Percentiles rank a stretch among this genome's conserved stretches.
These are phyloP conservation scores for Pseudocercospora fijiensis DNA, from an alignment of 2,329 filamentous ascomycete genomes.

Conservation along the genomic window DNA sequence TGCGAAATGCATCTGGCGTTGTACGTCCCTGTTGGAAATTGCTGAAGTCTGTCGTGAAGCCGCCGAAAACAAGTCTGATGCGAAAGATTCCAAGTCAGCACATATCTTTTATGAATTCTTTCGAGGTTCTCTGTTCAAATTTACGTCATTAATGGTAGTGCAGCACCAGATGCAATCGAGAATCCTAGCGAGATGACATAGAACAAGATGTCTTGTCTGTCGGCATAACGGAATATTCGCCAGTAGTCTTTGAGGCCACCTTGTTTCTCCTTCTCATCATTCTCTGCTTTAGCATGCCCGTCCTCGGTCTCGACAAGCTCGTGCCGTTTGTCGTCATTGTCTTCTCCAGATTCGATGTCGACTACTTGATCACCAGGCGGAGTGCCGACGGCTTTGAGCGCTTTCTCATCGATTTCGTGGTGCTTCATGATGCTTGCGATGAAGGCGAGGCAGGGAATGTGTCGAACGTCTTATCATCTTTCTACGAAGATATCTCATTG, in stretches of 20 bases:
- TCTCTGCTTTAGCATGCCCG: slow-evolving; percentile 3
- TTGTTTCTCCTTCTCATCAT: slow-evolving; percentile 18
- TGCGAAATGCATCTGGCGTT: slow-evolving; percentile 24
- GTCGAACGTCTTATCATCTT: background rate
- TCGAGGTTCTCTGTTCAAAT: background rate
- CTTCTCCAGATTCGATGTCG: slow-evolving; percentile 9
- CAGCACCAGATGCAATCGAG: slow-evolving; percentile 46
- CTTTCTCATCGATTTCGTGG: slow-evolving; percentile 16
- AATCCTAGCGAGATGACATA: slow-evolving; percentile 35
- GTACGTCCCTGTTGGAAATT: slow-evolving; percentile 37
- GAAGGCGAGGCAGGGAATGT: background rate
- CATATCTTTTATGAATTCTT: slow-evolving; percentile 40
- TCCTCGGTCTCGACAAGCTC: slow-evolving; percentile 10
- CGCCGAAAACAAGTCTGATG: slow-evolving; percentile 49
- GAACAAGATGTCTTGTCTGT: slow-evolving; percentile 30
- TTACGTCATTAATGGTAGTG: slow-evolving; percentile 48
- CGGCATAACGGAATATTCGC: slow-evolving; percentile 38
- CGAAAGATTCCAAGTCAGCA: slow-evolving; percentile 43
- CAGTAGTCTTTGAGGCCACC: slow-evolving; percentile 28
- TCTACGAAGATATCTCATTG: background rate
- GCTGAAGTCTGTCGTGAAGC: slow-evolving; percentile 51
- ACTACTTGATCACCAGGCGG: slow-evolving; percentile 5
- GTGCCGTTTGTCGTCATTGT: slow-evolving; percentile 10
- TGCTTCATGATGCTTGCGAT: slow-evolving; percentile 5
- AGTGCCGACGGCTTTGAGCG: slow-evolving; percentile 8